Evolutionary conservation across 345 rosid genomes (phyloP).

Genomic region (Salix exigua): DNA sequence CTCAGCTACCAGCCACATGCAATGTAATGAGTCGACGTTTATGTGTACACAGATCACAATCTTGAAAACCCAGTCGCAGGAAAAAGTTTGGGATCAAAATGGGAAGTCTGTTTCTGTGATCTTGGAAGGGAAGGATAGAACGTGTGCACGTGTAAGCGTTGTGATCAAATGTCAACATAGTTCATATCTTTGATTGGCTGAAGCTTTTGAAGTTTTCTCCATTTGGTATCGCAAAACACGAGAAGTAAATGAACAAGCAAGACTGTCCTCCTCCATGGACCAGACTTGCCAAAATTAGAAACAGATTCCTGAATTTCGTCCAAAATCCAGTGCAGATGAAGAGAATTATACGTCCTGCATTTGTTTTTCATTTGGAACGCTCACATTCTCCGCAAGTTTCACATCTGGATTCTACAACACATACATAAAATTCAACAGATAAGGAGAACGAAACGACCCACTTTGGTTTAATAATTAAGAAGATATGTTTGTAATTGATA

Average conservation of each 20-base stretch:
- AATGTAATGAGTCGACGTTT: neutral
- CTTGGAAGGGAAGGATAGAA: neutral
- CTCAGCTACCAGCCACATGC: neutral
- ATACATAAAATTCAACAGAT: neutral
- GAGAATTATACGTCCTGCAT: neutral
- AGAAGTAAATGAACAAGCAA: neutral
- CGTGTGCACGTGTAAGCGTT: neutral
- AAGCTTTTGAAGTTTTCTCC: slow-evolving; percentile 6
- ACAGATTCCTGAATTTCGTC: slow-evolving; percentile 1
- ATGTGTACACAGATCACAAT: neutral
- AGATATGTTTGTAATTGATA: neutral
- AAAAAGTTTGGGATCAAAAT: neutral
- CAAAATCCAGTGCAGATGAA: neutral
- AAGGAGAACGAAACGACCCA: neutral
- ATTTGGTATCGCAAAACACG: slow-evolving; percentile 1
- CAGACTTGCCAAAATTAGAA: neutral
- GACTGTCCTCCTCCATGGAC: neutral
- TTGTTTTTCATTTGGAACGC: neutral
- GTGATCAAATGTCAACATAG: neutral
- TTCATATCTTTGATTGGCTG: neutral
- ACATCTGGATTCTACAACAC: neutral
- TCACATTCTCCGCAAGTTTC: neutral
- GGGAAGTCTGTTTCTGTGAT: neutral
- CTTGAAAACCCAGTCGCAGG: no score
- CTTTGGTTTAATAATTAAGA: neutral